phyloP scores from a whole-genome alignment of 257 asterid species.

The Thymus quinquecostatus region DNA sequence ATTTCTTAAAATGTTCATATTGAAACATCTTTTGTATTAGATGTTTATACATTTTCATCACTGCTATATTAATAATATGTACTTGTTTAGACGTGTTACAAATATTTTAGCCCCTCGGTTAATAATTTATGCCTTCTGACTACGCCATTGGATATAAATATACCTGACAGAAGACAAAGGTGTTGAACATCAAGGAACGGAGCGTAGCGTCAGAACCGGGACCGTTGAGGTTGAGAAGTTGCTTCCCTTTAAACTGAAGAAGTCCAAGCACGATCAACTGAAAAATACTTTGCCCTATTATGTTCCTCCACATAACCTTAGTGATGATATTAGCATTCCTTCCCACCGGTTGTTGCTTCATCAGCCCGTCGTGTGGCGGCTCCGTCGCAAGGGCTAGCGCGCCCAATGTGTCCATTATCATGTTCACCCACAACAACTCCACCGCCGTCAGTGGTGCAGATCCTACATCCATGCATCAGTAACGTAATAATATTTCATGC shows the following conservation, averaged over 20 bases:
- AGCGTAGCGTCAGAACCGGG: constrained; percentile 50
- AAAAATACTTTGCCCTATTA: constrained; percentile 74
- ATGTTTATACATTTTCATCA: too few species aligned
- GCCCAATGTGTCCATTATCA: constrained; percentile 92
- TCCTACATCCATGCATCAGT: constrained; percentile 40
- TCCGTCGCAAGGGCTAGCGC: constrained; percentile 90
- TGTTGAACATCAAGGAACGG: constrained; percentile 78
- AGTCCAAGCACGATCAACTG: constrained; percentile 68
- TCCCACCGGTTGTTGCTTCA: constrained; percentile 71
- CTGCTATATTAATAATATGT: too few species aligned
- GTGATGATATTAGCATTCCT: constrained; percentile 66
- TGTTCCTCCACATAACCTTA: constrained; percentile 79
- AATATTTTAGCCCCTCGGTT: too few species aligned
- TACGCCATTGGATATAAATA: not conserved
- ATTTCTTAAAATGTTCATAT: too few species aligned
- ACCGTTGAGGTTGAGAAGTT: constrained; percentile 50
- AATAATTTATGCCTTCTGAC: too few species aligned
- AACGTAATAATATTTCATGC: too few species aligned
- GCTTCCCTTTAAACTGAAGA: constrained; percentile 56
- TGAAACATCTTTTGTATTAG: too few species aligned
- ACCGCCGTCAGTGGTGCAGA: constrained; percentile 88
- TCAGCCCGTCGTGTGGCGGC: constrained; percentile 77
- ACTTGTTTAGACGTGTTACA: too few species aligned
- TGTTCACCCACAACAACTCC: constrained; percentile 93
- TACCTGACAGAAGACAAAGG: constrained; percentile 91